phyloP scores from a whole-genome alignment of 495 filamentous ascomycete species.

The Penicillium cosmopolitanum region DNA sequence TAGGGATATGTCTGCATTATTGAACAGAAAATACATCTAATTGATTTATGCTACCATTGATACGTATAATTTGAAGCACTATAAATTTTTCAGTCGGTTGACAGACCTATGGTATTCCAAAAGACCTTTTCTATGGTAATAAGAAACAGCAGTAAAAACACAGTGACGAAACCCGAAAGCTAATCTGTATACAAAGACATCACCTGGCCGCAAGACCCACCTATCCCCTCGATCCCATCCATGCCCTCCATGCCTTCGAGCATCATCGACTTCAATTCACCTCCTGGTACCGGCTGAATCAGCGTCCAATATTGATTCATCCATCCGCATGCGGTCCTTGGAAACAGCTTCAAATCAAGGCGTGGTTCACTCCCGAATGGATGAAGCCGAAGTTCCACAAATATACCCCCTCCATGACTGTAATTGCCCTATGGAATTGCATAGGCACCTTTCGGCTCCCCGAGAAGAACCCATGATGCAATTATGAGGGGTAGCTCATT shows the following conservation, averaged over 20 bases:
- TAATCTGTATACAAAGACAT: conserved; percentile 17
- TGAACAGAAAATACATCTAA: too few relatives aligned
- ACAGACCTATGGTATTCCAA: neutral
- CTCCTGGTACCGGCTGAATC: conserved; percentile 17
- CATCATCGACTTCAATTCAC: conserved; percentile 32
- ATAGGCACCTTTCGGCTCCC: conserved; percentile 3
- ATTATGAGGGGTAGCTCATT: conserved; percentile 8
- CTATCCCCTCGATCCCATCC: neutral
- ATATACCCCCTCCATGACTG: neutral
- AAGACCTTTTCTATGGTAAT: neutral
- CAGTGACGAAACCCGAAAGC: conserved; percentile 17
- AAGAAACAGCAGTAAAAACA: neutral
- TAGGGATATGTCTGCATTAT: too few relatives aligned
- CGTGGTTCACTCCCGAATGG: conserved; percentile 10
- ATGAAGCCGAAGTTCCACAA: conserved; percentile 5
- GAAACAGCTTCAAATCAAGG: conserved; percentile 5
- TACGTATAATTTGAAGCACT: too few relatives aligned
- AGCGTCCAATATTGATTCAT: conserved; percentile 5
- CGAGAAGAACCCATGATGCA: conserved; percentile 31
- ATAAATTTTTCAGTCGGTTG: too few relatives aligned
- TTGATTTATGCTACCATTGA: too few relatives aligned
- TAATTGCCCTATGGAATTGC: conserved; percentile 8
- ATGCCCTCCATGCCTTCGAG: conserved; percentile 1
- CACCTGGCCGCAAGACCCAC: conserved; percentile 21
- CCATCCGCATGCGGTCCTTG: conserved; percentile 19